Percentiles rank a stretch among this genome's conserved stretches.
phyloP scores from a whole-genome alignment of 2,329 filamentous ascomycete species.

The Talaromyces marneffei region DNA sequence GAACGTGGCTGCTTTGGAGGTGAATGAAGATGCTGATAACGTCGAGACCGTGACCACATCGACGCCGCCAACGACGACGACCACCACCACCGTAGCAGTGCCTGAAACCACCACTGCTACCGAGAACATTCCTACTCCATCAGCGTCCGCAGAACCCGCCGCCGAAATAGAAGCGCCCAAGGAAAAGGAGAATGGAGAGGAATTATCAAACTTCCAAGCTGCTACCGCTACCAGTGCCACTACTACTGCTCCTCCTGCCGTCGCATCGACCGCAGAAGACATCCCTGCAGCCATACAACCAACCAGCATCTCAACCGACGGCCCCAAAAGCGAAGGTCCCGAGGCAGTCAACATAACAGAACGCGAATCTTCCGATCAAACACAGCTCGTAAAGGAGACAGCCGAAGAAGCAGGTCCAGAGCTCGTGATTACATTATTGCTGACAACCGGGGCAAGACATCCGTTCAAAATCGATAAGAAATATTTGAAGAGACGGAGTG shows the following conservation, averaged over 20 bases:
- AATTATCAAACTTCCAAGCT: not conserved
- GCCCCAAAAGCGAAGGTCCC: not conserved
- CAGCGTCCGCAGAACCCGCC: not conserved
- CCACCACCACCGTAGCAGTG: too few species aligned
- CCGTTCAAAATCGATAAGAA: slow-evolving; percentile 85
- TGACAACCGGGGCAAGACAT: slow-evolving; percentile 76
- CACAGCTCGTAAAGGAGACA: slow-evolving; percentile 25
- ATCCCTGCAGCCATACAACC: not conserved
- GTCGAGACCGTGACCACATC: not conserved
- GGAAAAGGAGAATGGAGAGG: not conserved
- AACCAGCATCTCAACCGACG: not conserved
- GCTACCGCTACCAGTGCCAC: not conserved
- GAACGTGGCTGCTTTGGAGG: slow-evolving; percentile 6
- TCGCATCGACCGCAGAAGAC: not conserved
- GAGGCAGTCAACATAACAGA: not conserved
- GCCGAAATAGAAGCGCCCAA: not conserved
- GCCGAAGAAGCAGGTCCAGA: slow-evolving; percentile 33
- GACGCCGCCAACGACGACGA: not conserved
- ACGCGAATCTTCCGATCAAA: not conserved
- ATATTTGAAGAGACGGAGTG: slow-evolving; percentile 75
- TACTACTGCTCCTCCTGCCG: not conserved
- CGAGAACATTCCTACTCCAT: not conserved
- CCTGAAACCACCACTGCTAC: not conserved
- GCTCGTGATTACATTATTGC: slow-evolving; percentile 66
- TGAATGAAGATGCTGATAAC: not conserved